A percentile compares a stretch with the other conserved stretches of the same genome.
These are phyloP conservation scores for Pelargonium australe DNA, from an alignment of 441 rosid species.

Conservation along the genomic window DNA sequence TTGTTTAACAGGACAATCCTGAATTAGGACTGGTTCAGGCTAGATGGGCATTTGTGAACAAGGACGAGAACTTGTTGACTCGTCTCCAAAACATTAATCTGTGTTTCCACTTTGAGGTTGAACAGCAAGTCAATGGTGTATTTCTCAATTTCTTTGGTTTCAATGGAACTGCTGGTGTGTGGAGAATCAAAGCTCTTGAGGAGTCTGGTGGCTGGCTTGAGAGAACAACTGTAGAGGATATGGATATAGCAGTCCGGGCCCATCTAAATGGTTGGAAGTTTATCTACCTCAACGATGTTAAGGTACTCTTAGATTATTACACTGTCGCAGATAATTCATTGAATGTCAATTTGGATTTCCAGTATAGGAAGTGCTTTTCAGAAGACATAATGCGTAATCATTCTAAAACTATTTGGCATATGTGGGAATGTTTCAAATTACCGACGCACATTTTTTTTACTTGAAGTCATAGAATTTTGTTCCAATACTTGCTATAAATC, in stretches of 20 bases:
- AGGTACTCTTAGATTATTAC: conserved; percentile 37
- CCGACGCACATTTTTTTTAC: neutral
- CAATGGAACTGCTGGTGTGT: conserved; percentile 95
- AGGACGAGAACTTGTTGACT: conserved; percentile 85
- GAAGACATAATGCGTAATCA: neutral
- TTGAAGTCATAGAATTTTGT: neutral
- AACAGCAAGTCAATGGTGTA: conserved; percentile 82
- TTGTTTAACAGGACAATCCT: conserved; percentile 59
- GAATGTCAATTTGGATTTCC: neutral
- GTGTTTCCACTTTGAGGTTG: conserved; percentile 93
- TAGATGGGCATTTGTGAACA: conserved; percentile 88
- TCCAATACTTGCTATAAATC: neutral
- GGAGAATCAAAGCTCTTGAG: conserved; percentile 90
- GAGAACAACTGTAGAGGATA: conserved; percentile 90
- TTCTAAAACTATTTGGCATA: neutral
- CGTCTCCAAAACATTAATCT: conserved; percentile 85
- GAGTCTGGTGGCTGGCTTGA: conserved; percentile 97
- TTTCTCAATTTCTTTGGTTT: conserved; percentile 89
- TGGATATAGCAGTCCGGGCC: conserved; percentile 97
- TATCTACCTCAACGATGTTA: conserved; percentile 81
- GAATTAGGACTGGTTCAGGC: conserved; percentile 89
- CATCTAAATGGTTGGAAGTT: conserved; percentile 95
- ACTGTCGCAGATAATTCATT: neutral
- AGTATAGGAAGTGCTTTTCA: too few relatives aligned
- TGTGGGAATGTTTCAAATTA: too few relatives aligned